A percentile compares a stretch with the other conserved stretches of the same genome.
Conservation (phyloP, 2,329 filamentous ascomycete species). For the Talaromyces islandicus region DNA sequence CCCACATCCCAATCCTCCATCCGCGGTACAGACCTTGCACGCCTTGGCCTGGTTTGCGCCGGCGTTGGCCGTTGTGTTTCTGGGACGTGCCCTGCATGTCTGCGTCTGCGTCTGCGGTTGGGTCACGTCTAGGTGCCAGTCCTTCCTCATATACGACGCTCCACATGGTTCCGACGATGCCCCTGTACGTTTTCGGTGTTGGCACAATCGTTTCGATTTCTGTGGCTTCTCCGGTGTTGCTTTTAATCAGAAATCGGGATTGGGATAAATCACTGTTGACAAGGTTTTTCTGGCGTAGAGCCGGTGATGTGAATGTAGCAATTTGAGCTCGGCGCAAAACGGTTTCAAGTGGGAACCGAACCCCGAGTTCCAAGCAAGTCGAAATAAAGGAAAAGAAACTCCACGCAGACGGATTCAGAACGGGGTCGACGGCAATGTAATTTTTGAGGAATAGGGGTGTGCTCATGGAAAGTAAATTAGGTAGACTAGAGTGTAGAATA, state of each 20-base stretch:
- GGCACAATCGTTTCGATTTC: conserved; percentile 69
- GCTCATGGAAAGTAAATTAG: conserved; percentile 74
- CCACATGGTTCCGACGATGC: conserved; percentile 89
- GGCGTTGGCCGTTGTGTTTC: conserved; percentile 19
- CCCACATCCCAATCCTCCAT: conserved; percentile 53
- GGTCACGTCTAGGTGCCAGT: conserved; percentile 34
- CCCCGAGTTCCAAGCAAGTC: conserved; percentile 70
- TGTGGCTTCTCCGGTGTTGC: conserved; percentile 16
- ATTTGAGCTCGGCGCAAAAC: conserved; percentile 85
- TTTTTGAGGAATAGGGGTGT: conserved; percentile 80
- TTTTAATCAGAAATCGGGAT: not conserved
- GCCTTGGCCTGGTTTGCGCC: conserved; percentile 49
- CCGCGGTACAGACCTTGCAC: conserved; percentile 52
- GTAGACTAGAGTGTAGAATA: conserved; percentile 75
- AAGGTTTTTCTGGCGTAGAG: conserved; percentile 33
- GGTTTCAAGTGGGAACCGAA: conserved; percentile 88
- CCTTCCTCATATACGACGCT: conserved; percentile 81
- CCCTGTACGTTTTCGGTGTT: conserved; percentile 67
- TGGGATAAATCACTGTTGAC: not conserved
- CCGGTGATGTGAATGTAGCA: conserved; percentile 57
- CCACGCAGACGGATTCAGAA: conserved; percentile 75
- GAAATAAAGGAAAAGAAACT: conserved; percentile 75
- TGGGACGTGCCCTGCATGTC: conserved; percentile 34
- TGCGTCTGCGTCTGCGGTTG: conserved; percentile 30
- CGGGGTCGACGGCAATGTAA: conserved; percentile 75